Base-by-base conservation (phyloP, 1,284 basidiomycete genomes). In the Trichosporon sp. region DNA sequence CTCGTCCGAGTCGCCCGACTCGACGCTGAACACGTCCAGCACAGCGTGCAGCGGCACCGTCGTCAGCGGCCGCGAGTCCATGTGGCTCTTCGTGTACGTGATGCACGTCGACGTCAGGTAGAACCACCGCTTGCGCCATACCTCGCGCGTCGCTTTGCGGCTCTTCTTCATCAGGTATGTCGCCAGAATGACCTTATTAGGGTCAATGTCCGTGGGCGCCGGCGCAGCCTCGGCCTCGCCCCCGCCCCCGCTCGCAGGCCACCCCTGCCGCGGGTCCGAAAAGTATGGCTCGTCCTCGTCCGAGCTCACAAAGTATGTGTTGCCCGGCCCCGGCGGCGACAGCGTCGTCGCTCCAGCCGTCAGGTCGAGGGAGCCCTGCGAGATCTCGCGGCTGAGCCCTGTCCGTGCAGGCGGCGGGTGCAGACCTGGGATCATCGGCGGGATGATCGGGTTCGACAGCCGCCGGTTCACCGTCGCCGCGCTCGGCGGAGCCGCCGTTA, bases 61-160 rank as follows among this genome's bases (percentile, higher is more conserved):
- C 23, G 93, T 89, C 75, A 96, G 91, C 13, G 91, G 88, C 83
- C 92, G 94, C 62, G 89, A 89, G 80, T 96, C 93, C 90, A 98
- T 96, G 85, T 96, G 93, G 79, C 89, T 92, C 66, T 89, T 89
- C 21, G 88, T 90, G 83, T 96, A 96, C 23, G 91, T 84, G 68
- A 96, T 84, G 76, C 89, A 91, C 77, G 92, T 91, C 35, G 88
- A 88, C 34, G 90, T 92, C 29, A 96, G 85, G 67, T 91, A 89
- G 77, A 95, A 95, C 92, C 92, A 95, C 56, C 93, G 86, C 84
- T 99, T 99, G 69, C 94, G 87, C 97, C 97, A 99, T 70, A 90
- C 92, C 76, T 93, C 91, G 75, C 95, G 88, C 74, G 96, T 93
- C 64, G 90, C 90, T 56, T 94, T 94, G 81, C 95, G 95, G 62